Percentiles rank a stretch among this genome's conserved stretches.
phyloP scores from a whole-genome alignment of 495 filamentous ascomycete species.

The Chaetomium cochliodes region DNA sequence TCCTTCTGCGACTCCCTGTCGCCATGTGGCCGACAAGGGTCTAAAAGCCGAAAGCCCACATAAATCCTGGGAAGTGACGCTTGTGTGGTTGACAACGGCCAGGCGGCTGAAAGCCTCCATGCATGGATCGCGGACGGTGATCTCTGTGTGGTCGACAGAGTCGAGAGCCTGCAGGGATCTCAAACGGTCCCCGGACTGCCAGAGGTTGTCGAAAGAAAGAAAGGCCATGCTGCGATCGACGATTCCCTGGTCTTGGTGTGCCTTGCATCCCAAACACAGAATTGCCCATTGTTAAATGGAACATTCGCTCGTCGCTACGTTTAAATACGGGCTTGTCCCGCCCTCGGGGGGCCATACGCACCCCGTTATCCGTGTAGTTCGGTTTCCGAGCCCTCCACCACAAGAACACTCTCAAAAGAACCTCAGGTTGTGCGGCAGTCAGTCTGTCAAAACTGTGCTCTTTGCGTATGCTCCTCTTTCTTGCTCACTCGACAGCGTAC shows the following conservation, averaged over 20 bases:
- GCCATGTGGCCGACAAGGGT: constrained; percentile 12
- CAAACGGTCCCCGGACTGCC: too few relatives aligned
- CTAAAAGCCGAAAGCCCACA: too few relatives aligned
- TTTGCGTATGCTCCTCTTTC: background rate
- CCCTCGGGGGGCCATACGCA: background rate
- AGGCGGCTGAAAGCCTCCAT: too few relatives aligned
- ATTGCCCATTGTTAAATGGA: background rate
- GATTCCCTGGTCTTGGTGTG: background rate
- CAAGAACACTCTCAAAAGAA: background rate
- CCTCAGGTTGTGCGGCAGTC: background rate
- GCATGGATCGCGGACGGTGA: too few relatives aligned
- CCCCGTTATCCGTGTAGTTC: background rate
- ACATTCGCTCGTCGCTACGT: background rate
- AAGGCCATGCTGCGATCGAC: background rate
- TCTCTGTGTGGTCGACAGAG: too few relatives aligned
- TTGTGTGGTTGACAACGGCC: too few relatives aligned
- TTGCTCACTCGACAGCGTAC: background rate
- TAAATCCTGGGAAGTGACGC: too few relatives aligned
- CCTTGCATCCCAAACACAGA: background rate
- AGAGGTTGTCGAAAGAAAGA: background rate
- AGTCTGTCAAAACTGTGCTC: background rate
- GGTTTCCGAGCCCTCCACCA: background rate
- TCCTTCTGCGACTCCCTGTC: background rate
- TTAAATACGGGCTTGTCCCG: background rate
- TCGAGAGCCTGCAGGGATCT: too few relatives aligned